Conservation (phyloP, 257 asterid genomes). For the Nicotiana benthamiana region DNA sequence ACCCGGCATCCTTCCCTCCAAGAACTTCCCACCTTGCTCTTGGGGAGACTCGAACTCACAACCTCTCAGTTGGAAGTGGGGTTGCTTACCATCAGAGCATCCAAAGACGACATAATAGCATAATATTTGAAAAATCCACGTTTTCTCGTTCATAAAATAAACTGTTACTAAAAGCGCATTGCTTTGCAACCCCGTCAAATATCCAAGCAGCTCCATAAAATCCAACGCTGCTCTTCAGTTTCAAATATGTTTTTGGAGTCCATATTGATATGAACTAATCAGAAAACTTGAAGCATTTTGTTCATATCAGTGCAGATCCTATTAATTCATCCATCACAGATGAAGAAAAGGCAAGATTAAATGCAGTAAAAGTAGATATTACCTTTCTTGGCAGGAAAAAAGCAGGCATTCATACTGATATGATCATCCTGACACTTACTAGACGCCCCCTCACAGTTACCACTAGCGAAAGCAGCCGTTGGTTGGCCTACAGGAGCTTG, state of each 20-base stretch:
- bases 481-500: neutral
- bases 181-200: neutral
- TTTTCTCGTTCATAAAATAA: neutral
- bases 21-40: no score
- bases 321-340: neutral
- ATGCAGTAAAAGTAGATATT: neutral
- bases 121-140: neutral
- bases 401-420: constrained; percentile 42
- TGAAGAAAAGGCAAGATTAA: neutral
- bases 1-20: no score
- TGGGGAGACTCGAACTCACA: no score
- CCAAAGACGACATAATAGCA: neutral
- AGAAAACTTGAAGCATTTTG: neutral
- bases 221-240: neutral
- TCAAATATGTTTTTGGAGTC: neutral
- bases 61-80: no score
- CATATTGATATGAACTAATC: neutral
- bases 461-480: neutral
- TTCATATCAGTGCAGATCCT: neutral
- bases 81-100: no score
- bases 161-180: neutral
- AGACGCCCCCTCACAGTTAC: constrained; percentile 21
- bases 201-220: neutral
- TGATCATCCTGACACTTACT: constrained; percentile 35
- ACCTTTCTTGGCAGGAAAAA: constrained; percentile 20